phyloP scores from a whole-genome alignment of 176 grass and related monocot genomes.

The Melocanna baccifera region DNA sequence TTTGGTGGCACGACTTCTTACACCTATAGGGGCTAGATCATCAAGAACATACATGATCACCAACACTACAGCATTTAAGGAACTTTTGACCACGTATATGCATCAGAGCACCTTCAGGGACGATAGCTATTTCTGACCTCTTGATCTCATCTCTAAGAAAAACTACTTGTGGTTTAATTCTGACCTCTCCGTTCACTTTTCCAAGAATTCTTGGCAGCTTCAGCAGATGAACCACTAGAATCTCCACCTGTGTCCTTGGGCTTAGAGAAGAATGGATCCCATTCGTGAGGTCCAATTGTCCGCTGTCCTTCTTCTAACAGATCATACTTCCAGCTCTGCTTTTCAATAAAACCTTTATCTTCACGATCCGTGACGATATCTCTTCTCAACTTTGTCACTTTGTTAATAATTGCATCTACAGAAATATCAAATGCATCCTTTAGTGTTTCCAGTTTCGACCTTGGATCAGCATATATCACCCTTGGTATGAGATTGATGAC shows the following conservation, averaged over 20 bases:
- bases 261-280: slow-evolving; percentile 99
- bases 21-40: slow-evolving; percentile 41
- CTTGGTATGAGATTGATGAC: slow-evolving; percentile 85
- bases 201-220: slow-evolving; percentile 87
- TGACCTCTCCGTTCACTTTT: slow-evolving; percentile 67
- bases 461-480: slow-evolving; percentile 91
- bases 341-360: slow-evolving; percentile 82
- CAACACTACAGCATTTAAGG: neutral
- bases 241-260: slow-evolving; percentile 69
- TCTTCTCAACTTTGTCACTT: slow-evolving; percentile 76
- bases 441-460: slow-evolving; percentile 80
- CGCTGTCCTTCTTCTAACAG: slow-evolving; percentile 71
- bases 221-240: slow-evolving; percentile 47
- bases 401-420: slow-evolving; percentile 72
- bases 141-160: slow-evolving; percentile 18
- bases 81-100: slow-evolving; percentile 20
- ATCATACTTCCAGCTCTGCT: slow-evolving; percentile 93
- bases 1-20: slow-evolving; percentile 32
- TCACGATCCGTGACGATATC: slow-evolving; percentile 63
- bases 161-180: slow-evolving; percentile 26
- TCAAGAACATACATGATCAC: slow-evolving; percentile 37
- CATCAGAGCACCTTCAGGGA: slow-evolving; percentile 28
- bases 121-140: neutral
- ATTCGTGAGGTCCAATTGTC: slow-evolving; percentile 67
- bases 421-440: slow-evolving; percentile 91